phyloP scores from a whole-genome alignment of 768 basidiomycete genomes.

The Epithele typhae region DNA sequence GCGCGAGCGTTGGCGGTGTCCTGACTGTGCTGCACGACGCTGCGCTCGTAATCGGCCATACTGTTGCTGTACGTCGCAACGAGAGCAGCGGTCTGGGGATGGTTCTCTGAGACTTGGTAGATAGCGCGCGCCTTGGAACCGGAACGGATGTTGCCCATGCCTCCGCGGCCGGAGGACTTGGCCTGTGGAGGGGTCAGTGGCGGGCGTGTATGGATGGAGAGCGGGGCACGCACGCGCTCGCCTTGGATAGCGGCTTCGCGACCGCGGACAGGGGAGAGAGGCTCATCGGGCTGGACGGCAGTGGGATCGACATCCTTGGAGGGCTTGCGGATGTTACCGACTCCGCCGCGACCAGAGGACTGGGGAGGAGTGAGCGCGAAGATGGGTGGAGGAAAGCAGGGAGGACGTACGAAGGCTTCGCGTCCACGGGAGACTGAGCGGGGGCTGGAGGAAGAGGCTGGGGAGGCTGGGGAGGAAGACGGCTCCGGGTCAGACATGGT shows the following conservation, averaged over 20 bases:
- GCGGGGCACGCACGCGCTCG: conserved; percentile 29
- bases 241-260: conserved; percentile 45
- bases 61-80: conserved; percentile 20
- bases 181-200: conserved; percentile 27
- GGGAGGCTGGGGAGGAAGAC: not conserved
- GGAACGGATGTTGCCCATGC: conserved; percentile 81
- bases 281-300: conserved; percentile 34
- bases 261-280: conserved; percentile 57
- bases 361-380: not conserved
- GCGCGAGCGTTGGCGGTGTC: conserved; percentile 23
- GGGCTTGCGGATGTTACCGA: conserved; percentile 58
- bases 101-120: conserved; percentile 8
- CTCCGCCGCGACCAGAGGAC: conserved; percentile 57
- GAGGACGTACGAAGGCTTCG: conserved; percentile 47
- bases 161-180: conserved; percentile 70
- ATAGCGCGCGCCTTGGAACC: conserved; percentile 52
- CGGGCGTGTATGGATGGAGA: not conserved
- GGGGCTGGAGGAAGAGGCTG: conserved; percentile 7
- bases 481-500: conserved; percentile 8
- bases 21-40: conserved; percentile 32
- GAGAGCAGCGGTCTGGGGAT: conserved; percentile 23
- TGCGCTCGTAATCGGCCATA: conserved; percentile 31
- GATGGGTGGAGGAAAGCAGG: not conserved
- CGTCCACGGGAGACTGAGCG: conserved; percentile 56
- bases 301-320: conserved; percentile 29